Percentiles rank a stretch among this genome's conserved stretches.
These are phyloP conservation scores for Cladorrhinum sp. DNA, from an alignment of 2,329 filamentous ascomycete species.

Conservation along the genomic window DNA sequence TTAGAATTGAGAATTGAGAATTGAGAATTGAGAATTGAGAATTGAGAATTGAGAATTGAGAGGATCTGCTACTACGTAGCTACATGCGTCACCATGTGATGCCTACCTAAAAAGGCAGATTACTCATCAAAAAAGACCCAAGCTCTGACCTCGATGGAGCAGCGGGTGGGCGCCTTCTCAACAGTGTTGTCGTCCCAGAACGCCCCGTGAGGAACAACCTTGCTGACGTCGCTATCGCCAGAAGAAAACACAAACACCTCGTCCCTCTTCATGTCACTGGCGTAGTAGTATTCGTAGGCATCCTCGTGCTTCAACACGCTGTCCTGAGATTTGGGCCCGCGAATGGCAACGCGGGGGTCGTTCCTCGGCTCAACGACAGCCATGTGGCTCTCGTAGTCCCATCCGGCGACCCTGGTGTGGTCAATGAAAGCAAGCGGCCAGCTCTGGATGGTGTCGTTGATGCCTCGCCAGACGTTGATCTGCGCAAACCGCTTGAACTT, in stretches of 20 bases:
- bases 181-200: slow-evolving; percentile 6
- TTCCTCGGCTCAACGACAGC: neutral
- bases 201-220: slow-evolving; percentile 3
- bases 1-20: too few relatives aligned
- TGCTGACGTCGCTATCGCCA: slow-evolving; percentile 1
- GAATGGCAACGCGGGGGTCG: slow-evolving; percentile 1
- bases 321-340: slow-evolving; percentile 5
- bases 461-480: slow-evolving; percentile 8
- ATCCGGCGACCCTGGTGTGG: neutral
- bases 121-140: slow-evolving; percentile 7
- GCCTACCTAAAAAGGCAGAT: too few relatives aligned
- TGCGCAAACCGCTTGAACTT: slow-evolving; percentile 6
- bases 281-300: slow-evolving; percentile 3
- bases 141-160: slow-evolving; percentile 8
- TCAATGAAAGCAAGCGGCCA: slow-evolving; percentile 5
- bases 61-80: too few relatives aligned
- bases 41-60: too few relatives aligned
- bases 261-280: slow-evolving; percentile 8
- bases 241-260: slow-evolving; percentile 9
- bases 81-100: too few relatives aligned
- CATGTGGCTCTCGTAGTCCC: slow-evolving; percentile 9
- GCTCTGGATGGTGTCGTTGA: slow-evolving; percentile 1
- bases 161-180: slow-evolving; percentile 2
- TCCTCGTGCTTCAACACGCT: slow-evolving; percentile 3
- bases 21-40: too few relatives aligned